phyloP scores from a whole-genome alignment of 768 basidiomycete species.

The Tulasnella sp. region DNA sequence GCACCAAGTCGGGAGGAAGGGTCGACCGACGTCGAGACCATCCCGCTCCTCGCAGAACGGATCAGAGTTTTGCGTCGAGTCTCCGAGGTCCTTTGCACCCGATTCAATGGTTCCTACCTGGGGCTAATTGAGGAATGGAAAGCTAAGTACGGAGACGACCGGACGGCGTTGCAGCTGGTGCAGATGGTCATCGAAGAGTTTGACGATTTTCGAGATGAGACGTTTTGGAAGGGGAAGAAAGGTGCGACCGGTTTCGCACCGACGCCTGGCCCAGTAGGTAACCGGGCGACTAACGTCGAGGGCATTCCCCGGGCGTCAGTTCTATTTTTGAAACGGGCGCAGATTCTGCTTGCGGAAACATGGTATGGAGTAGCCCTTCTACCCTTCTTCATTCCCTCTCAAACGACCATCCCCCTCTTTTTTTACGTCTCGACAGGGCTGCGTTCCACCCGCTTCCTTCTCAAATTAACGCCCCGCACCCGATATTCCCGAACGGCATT shows the following conservation, averaged over 20 bases:
- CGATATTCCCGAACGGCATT: conserved; percentile 69
- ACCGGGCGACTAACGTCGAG: not conserved
- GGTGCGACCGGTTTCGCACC: conserved; percentile 40
- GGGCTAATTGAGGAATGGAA: conserved; percentile 63
- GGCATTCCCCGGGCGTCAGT: conserved; percentile 42
- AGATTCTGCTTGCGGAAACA: conserved; percentile 85
- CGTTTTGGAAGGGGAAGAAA: conserved; percentile 52
- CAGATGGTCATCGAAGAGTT: conserved; percentile 65
- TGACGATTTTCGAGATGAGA: conserved; percentile 72
- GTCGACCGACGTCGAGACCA: conserved; percentile 51
- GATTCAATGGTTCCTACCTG: conserved; percentile 66
- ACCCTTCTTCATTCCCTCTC: not conserved
- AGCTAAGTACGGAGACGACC: conserved; percentile 46
- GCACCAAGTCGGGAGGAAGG: conserved; percentile 42
- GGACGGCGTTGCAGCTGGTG: conserved; percentile 70
- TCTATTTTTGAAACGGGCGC: conserved; percentile 83
- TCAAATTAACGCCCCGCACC: conserved; percentile 47
- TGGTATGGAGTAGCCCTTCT: conserved; percentile 40
- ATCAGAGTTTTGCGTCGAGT: conserved; percentile 75
- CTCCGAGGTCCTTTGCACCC: conserved; percentile 67
- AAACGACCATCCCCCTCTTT: not conserved
- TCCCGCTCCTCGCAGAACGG: conserved; percentile 68
- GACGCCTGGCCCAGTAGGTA: not conserved
- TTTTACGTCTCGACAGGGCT: conserved; percentile 47
- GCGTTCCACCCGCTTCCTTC: conserved; percentile 68